Evolutionary conservation across 2,329 filamentous ascomycete genomes (phyloP).

Genomic region (Fusarium tricinctum): DNA sequence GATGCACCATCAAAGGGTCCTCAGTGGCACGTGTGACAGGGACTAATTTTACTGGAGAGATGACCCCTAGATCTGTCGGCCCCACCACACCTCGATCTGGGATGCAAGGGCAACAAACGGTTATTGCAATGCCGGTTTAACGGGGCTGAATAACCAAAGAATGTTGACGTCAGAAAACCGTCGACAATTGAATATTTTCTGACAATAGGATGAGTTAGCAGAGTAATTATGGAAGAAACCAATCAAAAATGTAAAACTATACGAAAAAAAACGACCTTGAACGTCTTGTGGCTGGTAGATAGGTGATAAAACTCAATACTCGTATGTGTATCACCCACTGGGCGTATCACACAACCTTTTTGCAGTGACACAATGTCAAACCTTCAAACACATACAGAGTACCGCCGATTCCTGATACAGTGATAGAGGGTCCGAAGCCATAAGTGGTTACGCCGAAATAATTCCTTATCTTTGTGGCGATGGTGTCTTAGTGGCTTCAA

Average conservation of each 20-base stretch:
- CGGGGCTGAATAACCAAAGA: conserved; percentile 3
- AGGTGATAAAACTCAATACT: too few species aligned
- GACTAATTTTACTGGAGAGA: conserved; percentile 32
- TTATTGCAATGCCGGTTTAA: conserved; percentile 28
- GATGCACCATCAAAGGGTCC: neutral
- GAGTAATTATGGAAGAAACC: neutral
- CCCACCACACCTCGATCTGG: conserved; percentile 22
- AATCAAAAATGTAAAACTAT: neutral
- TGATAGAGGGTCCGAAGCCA: conserved; percentile 35
- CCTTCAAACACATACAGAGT: neutral
- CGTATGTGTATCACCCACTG: too few species aligned
- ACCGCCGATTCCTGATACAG: conserved; percentile 10
- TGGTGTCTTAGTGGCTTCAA: conserved; percentile 38
- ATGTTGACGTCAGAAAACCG: neutral
- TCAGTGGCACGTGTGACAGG: conserved; percentile 22
- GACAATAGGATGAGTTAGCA: neutral
- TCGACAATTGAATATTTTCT: neutral
- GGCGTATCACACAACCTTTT: neutral
- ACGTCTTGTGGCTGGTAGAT: too few species aligned
- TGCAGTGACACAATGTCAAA: conserved; percentile 5
- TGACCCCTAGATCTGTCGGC: conserved; percentile 10
- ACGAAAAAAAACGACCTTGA: neutral
- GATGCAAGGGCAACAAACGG: conserved; percentile 26
- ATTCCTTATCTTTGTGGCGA: conserved; percentile 35
- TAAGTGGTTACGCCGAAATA: conserved; percentile 42